These are phyloP conservation scores for Acanthamoeba healyi DNA, from an alignment of 208 protist genomes.

Conservation along the genomic window DNA sequence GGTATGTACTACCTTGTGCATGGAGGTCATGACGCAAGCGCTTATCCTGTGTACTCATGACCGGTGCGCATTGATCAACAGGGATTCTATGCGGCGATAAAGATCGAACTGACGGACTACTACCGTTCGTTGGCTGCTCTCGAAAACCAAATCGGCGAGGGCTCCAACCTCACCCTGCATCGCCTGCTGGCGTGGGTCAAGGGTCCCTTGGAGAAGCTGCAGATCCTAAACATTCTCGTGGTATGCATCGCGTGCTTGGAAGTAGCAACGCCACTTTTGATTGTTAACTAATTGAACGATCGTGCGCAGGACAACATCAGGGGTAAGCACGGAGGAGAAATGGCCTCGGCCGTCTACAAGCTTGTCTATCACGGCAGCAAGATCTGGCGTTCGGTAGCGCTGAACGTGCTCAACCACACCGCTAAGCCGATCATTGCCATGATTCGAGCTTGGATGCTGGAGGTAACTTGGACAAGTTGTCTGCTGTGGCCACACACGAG, in stretches of 20 bases:
- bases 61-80: conserved; percentile 46
- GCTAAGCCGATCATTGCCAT: conserved; percentile 63
- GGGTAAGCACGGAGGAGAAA: background rate
- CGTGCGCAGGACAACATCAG: conserved; percentile 9
- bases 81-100: conserved; percentile 80
- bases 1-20: too few relatives aligned
- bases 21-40: too few relatives aligned
- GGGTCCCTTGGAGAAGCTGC: conserved; percentile 78
- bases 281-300: too few relatives aligned
- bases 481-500: too few relatives aligned
- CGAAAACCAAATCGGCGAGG: conserved; percentile 79
- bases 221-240: conserved; percentile 71
- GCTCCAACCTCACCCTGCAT: conserved; percentile 75
- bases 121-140: conserved; percentile 85
- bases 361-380: conserved; percentile 47
- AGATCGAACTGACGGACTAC: conserved; percentile 86
- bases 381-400: background rate
- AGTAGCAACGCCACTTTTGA: too few relatives aligned
- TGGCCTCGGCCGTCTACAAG: conserved; percentile 34
- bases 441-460: conserved; percentile 61
- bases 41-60: background rate
- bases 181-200: conserved; percentile 83
- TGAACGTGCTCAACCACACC: conserved; percentile 27
- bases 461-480: too few relatives aligned
- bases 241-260: too few relatives aligned